Evolutionary conservation across 352 stramenopile genomes (phyloP).

Genomic region (Phytophthora crassamura): DNA sequence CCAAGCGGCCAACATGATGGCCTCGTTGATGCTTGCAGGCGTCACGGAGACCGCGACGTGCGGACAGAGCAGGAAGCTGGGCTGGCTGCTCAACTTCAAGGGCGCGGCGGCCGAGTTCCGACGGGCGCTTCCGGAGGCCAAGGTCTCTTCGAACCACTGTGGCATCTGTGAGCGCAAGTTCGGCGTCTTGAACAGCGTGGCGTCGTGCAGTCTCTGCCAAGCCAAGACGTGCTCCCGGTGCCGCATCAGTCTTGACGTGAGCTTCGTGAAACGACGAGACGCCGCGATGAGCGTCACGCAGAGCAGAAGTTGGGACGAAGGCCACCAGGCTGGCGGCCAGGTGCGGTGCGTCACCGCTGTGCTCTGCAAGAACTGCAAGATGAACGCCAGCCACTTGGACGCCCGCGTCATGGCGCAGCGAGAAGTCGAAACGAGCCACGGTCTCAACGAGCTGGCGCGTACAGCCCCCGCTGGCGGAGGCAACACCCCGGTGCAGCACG

Average conservation of each 20-base stretch:
- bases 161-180: slow-evolving; percentile 50
- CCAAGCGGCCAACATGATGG: slow-evolving; percentile 33
- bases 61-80: slow-evolving; percentile 66
- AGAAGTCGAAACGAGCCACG: slow-evolving; percentile 18
- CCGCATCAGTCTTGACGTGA: slow-evolving; percentile 39
- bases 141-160: slow-evolving; percentile 27
- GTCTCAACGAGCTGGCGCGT: slow-evolving; percentile 10
- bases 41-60: slow-evolving; percentile 50
- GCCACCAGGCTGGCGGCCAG: slow-evolving; percentile 12
- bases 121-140: slow-evolving; percentile 15
- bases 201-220: slow-evolving; percentile 45
- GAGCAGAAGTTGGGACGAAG: slow-evolving; percentile 29
- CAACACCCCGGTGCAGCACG: neutral
- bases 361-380: slow-evolving; percentile 69
- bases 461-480: neutral
- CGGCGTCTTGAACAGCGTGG: slow-evolving; percentile 37
- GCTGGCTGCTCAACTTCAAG: slow-evolving; percentile 43
- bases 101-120: slow-evolving; percentile 24
- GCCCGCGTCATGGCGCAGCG: slow-evolving; percentile 33
- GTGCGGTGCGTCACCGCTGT: slow-evolving; percentile 36
- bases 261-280: slow-evolving; percentile 30
- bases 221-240: slow-evolving; percentile 47
- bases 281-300: slow-evolving; percentile 1
- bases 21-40: slow-evolving; percentile 23
- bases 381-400: slow-evolving; percentile 31